These are phyloP conservation scores for Naganishia vishniacii DNA, from an alignment of 768 basidiomycete genomes.

Conservation along the genomic window DNA sequence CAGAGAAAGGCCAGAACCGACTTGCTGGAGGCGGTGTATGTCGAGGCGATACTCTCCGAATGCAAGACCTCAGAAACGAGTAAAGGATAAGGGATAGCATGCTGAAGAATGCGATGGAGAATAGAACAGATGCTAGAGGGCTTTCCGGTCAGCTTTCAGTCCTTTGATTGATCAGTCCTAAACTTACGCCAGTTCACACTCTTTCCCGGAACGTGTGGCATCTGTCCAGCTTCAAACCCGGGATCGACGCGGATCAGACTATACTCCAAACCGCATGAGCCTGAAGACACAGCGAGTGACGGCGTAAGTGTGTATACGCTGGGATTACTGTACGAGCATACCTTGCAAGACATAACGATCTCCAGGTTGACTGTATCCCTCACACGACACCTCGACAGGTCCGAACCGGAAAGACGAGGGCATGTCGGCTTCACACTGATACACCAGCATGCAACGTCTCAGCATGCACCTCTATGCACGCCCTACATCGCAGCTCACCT, in stretches of 20 bases:
- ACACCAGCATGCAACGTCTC: not conserved
- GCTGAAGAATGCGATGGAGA: slow-evolving; percentile 26
- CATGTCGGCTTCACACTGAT: slow-evolving; percentile 80
- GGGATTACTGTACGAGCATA: too few species aligned
- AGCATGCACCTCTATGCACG: not conserved
- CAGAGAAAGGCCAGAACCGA: slow-evolving; percentile 34
- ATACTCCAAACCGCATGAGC: slow-evolving; percentile 82
- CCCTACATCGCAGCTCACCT: slow-evolving; percentile 54
- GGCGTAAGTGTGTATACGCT: too few species aligned
- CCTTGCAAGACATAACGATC: slow-evolving; percentile 83
- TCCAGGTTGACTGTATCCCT: slow-evolving; percentile 78
- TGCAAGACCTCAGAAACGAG: slow-evolving; percentile 58
- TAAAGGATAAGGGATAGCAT: slow-evolving; percentile 50
- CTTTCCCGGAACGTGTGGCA: slow-evolving; percentile 27
- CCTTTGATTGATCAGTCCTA: not conserved
- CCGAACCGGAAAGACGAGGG: slow-evolving; percentile 78
- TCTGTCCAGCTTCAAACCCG: slow-evolving; percentile 33
- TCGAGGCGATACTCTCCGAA: slow-evolving; percentile 44
- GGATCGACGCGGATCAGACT: slow-evolving; percentile 60
- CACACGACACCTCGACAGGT: slow-evolving; percentile 76
- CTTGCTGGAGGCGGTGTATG: slow-evolving; percentile 47
- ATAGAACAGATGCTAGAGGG: slow-evolving; percentile 14
- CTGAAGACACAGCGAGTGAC: slow-evolving; percentile 49
- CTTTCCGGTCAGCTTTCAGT: not conserved
- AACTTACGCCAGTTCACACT: slow-evolving; percentile 24